phyloP scores from a whole-genome alignment of 2,329 filamentous ascomycete genomes.

The Colletotrichum limetticola region DNA sequence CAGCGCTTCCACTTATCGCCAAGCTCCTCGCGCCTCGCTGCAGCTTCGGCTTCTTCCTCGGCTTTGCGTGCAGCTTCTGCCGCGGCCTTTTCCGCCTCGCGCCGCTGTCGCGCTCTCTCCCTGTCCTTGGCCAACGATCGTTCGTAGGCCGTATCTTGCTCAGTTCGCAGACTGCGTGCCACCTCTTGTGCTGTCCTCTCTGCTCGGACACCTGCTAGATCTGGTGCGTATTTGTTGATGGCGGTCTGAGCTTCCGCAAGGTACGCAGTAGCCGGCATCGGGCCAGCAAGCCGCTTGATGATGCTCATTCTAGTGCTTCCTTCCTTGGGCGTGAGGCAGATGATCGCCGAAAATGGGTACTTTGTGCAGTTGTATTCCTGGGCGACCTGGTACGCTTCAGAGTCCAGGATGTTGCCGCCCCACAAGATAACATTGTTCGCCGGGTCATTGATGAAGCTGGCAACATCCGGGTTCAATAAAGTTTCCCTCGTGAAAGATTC shows the following conservation, averaged over 20 bases:
- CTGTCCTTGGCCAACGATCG: conserved; percentile 88
- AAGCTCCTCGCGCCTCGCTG: conserved; percentile 57
- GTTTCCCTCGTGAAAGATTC: conserved; percentile 84
- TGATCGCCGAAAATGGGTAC: conserved; percentile 88
- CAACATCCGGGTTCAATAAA: conserved; percentile 79
- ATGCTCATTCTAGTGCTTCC: conserved; percentile 91
- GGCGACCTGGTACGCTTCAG: conserved; percentile 95
- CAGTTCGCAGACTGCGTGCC: conserved; percentile 80
- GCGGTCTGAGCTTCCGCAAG: conserved; percentile 78
- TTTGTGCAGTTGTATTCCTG: conserved; percentile 88
- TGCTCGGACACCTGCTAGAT: conserved; percentile 79
- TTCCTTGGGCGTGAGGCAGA: conserved; percentile 88
- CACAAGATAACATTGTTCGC: conserved; percentile 86
- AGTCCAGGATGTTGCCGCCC: conserved; percentile 92
- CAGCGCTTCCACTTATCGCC: conserved; percentile 80
- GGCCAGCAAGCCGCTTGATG: conserved; percentile 80
- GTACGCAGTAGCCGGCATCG: conserved; percentile 76
- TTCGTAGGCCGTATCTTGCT: conserved; percentile 95
- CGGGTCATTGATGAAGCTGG: conserved; percentile 78
- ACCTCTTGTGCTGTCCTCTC: conserved; percentile 84
- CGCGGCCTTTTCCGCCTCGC: conserved; percentile 79
- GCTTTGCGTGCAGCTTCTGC: conserved; percentile 73
- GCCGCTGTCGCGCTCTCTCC: conserved; percentile 80
- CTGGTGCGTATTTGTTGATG: conserved; percentile 79
- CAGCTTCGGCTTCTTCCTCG: conserved; percentile 70